Evolutionary conservation across 768 basidiomycete species (phyloP).

Genomic region (Omphalotus guepiniiformis): DNA sequence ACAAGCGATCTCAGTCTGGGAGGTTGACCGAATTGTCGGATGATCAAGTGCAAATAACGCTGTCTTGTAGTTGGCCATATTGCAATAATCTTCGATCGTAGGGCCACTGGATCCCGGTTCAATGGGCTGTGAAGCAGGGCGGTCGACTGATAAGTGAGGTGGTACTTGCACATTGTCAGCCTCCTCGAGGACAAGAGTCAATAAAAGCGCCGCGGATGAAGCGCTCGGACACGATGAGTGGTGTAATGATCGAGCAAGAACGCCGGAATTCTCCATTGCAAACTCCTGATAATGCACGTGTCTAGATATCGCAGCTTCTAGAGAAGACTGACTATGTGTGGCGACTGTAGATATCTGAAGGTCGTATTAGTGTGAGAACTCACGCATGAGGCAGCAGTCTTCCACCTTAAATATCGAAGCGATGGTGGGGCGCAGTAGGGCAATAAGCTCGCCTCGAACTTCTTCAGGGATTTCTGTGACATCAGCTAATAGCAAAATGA

Average conservation of each 20-base stretch:
- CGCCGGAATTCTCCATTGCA: no score
- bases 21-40: constrained; percentile 31
- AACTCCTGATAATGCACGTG: no score
- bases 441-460: constrained; percentile 37
- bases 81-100: constrained; percentile 48
- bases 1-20: neutral
- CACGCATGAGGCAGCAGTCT: constrained; percentile 16
- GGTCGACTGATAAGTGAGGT: constrained; percentile 46
- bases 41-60: constrained; percentile 50
- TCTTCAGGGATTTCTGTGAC: constrained; percentile 33
- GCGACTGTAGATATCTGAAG: neutral
- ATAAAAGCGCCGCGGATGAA: constrained; percentile 42
- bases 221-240: constrained; percentile 28
- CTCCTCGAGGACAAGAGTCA: constrained; percentile 52
- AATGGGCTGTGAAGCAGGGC: constrained; percentile 38
- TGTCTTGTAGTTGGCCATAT: constrained; percentile 38
- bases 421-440: constrained; percentile 35
- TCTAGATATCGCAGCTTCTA: no score
- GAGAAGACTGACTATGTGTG: neutral
- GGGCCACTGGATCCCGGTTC: constrained; percentile 46
- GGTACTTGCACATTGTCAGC: constrained; percentile 39
- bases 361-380: constrained; percentile 14
- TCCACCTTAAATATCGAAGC: constrained; percentile 23
- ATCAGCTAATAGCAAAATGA: constrained; percentile 22
- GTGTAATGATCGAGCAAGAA: neutral